phyloP scores from a whole-genome alignment of 176 grass and related monocot genomes.

The Cocos nucifera region DNA sequence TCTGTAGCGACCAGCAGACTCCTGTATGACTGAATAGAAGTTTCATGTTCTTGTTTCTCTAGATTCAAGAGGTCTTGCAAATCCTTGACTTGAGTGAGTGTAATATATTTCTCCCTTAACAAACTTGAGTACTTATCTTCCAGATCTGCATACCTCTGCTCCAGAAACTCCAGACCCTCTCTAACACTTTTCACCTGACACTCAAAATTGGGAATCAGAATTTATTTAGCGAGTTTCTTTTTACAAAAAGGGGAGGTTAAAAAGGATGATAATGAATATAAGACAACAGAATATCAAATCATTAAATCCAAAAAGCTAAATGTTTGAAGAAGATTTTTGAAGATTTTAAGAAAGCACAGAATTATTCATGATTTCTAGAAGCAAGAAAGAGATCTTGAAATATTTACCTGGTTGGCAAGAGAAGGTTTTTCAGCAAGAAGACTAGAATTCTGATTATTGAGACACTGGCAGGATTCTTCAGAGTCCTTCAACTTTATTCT shows the following conservation, averaged over 20 bases:
- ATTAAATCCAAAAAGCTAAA: too few species aligned
- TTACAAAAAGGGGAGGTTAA: too few species aligned
- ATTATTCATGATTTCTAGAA: too few species aligned
- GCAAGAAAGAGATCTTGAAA: too few species aligned
- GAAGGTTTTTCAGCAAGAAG: conserved; percentile 20
- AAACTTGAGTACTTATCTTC: conserved; percentile 40
- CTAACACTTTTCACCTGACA: conserved; percentile 31
- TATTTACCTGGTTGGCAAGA: conserved; percentile 1
- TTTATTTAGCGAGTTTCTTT: too few species aligned
- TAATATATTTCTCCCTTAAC: conserved; percentile 53
- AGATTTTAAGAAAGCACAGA: too few species aligned
- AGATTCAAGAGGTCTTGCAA: conserved; percentile 46
- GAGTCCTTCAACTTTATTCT: conserved; percentile 40
- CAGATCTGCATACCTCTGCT: conserved; percentile 41
- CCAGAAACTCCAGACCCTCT: conserved; percentile 41
- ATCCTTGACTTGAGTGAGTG: conserved; percentile 50
- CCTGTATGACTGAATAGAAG: conserved; percentile 31
- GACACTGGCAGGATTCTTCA: conserved; percentile 24
- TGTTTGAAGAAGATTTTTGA: too few species aligned
- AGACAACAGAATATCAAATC: too few species aligned
- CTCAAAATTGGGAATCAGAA: conserved; percentile 1
- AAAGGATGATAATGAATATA: too few species aligned
- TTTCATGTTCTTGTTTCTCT: conserved; percentile 42
- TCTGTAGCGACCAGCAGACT: conserved; percentile 20
- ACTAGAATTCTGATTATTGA: conserved; percentile 29